These are phyloP conservation scores for Teunomyces kruisii DNA, from an alignment of 805 yeast genomes.

Conservation along the genomic window DNA sequence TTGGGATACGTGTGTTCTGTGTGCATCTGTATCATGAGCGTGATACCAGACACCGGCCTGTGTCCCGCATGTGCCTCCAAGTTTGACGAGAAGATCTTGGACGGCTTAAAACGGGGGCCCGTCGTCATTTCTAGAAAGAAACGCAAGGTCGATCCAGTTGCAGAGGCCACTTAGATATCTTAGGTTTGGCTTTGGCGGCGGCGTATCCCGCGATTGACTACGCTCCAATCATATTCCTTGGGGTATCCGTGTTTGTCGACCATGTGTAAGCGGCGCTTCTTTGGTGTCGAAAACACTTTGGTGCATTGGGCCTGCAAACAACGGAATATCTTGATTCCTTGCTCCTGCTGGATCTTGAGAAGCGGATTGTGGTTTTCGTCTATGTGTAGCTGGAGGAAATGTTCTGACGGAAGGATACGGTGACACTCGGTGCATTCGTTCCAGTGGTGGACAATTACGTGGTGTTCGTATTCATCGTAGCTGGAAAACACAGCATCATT, in stretches of 20 bases:
- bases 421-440: constrained; percentile 32
- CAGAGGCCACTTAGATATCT: not conserved
- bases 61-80: constrained; percentile 88
- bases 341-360: constrained; percentile 28
- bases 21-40: constrained; percentile 77
- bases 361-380: constrained; percentile 56
- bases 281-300: constrained; percentile 35
- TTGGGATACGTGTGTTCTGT: constrained; percentile 95
- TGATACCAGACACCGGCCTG: constrained; percentile 59
- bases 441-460: constrained; percentile 5
- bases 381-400: constrained; percentile 47
- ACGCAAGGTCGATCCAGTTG: constrained; percentile 21
- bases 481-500: not conserved
- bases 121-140: constrained; percentile 42
- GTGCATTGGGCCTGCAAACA: constrained; percentile 47
- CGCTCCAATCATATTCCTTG: constrained; percentile 25
- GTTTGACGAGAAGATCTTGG: constrained; percentile 65
- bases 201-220: constrained; percentile 28
- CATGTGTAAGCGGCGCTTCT: constrained; percentile 47
- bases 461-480: constrained; percentile 6
- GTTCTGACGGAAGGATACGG: constrained; percentile 43
- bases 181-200: not conserved
- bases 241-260: constrained; percentile 54
- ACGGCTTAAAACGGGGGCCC: constrained; percentile 60
- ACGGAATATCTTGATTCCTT: constrained; percentile 39